Conservation (phyloP, 768 basidiomycete genomes). For the Suillus clintonianus region DNA sequence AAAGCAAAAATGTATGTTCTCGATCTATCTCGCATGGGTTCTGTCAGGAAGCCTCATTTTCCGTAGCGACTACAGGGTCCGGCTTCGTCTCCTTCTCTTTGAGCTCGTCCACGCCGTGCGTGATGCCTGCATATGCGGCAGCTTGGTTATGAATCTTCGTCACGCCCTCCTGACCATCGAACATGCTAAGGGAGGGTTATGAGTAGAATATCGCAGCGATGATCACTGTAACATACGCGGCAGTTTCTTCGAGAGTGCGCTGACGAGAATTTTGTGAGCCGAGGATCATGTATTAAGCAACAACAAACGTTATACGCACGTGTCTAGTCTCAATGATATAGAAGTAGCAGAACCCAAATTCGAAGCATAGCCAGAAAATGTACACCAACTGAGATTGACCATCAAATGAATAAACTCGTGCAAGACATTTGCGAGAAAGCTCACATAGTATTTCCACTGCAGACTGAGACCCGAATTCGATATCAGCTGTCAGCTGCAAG, state of each 20-base stretch:
- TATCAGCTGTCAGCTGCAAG: not conserved
- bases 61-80: not conserved
- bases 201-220: not conserved
- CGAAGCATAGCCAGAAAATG: constrained; percentile 42
- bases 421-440: constrained; percentile 3
- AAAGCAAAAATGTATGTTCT: not conserved
- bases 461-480: constrained; percentile 18
- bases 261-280: not conserved
- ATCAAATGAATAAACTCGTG: not conserved
- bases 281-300: not conserved
- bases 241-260: constrained; percentile 22
- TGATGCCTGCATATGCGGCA: constrained; percentile 1
- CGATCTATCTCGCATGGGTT: not conserved
- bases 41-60: not conserved
- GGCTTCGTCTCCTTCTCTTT: too few species aligned
- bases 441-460: constrained; percentile 48
- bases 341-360: constrained; percentile 39
- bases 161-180: constrained; percentile 7
- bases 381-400: too few species aligned
- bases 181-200: constrained; percentile 9
- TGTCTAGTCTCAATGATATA: constrained; percentile 43
- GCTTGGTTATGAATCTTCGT: constrained; percentile 1
- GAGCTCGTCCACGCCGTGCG: not conserved
- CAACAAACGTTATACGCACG: constrained; percentile 12
- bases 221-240: constrained; percentile 10